Conservation (phyloP, 257 asterid species). For the Nyctanthes arbortristis region DNA sequence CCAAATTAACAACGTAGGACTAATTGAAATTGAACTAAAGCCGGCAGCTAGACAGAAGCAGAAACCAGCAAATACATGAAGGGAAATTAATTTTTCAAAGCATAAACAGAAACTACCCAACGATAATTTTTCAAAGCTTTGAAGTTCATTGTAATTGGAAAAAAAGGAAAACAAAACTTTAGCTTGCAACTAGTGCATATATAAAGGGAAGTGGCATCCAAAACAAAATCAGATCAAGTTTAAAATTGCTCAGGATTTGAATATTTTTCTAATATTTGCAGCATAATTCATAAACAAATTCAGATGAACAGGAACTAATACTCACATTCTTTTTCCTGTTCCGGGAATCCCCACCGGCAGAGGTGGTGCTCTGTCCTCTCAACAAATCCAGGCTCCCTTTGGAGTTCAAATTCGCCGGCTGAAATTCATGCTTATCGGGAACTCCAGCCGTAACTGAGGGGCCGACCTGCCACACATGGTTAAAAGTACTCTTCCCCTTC, state of each 20-base stretch:
- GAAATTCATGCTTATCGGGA: constrained; percentile 50
- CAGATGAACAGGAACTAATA: constrained; percentile 2
- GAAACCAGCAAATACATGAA: not conserved
- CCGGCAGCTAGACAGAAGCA: not conserved
- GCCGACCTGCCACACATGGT: constrained; percentile 82
- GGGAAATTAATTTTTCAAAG: too few species aligned
- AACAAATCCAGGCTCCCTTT: constrained; percentile 45
- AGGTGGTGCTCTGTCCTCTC: constrained; percentile 49
- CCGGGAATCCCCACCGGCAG: constrained; percentile 37
- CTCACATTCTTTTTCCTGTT: constrained; percentile 62
- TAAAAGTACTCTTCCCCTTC: constrained; percentile 41
- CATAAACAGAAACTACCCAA: too few species aligned
- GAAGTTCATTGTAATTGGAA: not conserved
- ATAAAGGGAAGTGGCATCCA: not conserved
- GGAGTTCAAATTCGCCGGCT: constrained; percentile 46
- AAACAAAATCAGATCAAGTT: not conserved
- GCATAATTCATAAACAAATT: not conserved
- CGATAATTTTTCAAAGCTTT: not conserved
- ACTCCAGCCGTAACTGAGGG: constrained; percentile 40
- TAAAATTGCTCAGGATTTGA: not conserved
- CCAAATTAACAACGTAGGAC: not conserved
- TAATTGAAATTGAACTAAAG: too few species aligned
- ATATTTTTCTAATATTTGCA: not conserved
- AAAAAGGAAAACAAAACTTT: not conserved
- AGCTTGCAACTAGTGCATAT: too few species aligned